Conservation (phyloP, 2,329 filamentous ascomycete species). For the Fusarium cicatricum region DNA sequence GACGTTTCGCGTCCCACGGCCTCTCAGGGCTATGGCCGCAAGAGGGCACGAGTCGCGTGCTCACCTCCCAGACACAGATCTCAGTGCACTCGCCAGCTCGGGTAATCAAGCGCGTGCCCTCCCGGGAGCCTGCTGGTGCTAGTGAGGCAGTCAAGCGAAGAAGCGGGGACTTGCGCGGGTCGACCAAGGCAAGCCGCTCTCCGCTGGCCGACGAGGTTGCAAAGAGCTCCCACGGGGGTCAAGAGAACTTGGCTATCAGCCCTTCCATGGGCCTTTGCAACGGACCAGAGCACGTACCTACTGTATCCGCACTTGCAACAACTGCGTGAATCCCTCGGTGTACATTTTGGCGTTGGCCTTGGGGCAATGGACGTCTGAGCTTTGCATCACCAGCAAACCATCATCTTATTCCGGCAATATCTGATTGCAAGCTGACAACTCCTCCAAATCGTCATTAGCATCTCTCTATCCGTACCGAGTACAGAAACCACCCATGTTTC, state of each 20-base stretch:
- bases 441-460: neutral
- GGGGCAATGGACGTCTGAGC: neutral
- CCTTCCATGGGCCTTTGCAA: neutral
- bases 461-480: no score
- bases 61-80: neutral
- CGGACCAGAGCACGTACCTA: neutral
- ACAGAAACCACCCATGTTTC: neutral
- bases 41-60: conserved; percentile 35
- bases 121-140: neutral
- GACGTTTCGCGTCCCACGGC: conserved; percentile 13
- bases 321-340: neutral
- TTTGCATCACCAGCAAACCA: neutral
- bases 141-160: neutral
- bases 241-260: neutral
- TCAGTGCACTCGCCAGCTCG: neutral
- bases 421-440: neutral
- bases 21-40: conserved; percentile 6
- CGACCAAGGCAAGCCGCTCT: neutral
- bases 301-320: neutral
- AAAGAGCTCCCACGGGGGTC: conserved; percentile 6
- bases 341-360: neutral
- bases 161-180: no score
- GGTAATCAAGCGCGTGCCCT: neutral
- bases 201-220: conserved; percentile 10
- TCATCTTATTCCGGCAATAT: no score